Percentiles rank a stretch among this genome's conserved stretches.
Conservation (phyloP, 768 basidiomycete species). For the Kwoniella heveanensis region DNA sequence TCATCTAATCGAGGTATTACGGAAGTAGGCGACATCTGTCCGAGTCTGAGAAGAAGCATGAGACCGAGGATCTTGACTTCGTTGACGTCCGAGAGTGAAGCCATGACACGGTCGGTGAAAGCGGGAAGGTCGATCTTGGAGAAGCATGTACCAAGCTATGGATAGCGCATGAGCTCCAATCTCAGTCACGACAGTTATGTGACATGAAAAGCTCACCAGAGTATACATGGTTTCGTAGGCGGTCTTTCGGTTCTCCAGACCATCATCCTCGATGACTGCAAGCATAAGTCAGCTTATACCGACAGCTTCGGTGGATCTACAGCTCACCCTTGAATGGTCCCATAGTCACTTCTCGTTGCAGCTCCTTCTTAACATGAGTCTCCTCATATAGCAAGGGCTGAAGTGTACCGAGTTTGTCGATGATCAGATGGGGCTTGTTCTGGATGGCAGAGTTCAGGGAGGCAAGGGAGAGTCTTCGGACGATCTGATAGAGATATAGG, state of each 20-base stretch:
- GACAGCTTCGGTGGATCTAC: neutral
- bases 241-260: slow-evolving; percentile 91
- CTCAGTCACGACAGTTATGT: neutral
- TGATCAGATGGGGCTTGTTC: slow-evolving; percentile 87
- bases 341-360: slow-evolving; percentile 51
- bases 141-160: slow-evolving; percentile 67
- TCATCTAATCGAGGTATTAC: slow-evolving; percentile 59
- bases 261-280: slow-evolving; percentile 81
- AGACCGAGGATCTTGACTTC: slow-evolving; percentile 97
- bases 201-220: slow-evolving; percentile 9
- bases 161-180: slow-evolving; percentile 7
- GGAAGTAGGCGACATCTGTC: slow-evolving; percentile 79
- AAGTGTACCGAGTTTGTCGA: slow-evolving; percentile 74
- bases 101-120: slow-evolving; percentile 77
- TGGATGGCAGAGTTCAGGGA: slow-evolving; percentile 92
- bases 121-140: slow-evolving; percentile 81
- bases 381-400: slow-evolving; percentile 84
- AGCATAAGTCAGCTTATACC: neutral
- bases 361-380: slow-evolving; percentile 69
- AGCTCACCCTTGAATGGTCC: slow-evolving; percentile 52
- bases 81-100: slow-evolving; percentile 84
- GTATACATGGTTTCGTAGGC: slow-evolving; percentile 89
- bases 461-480: slow-evolving; percentile 84
- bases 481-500: slow-evolving; percentile 63
- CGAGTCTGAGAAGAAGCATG: slow-evolving; percentile 90